phyloP scores from a whole-genome alignment of 768 basidiomycete genomes.

The Clitopilus hobsonii region DNA sequence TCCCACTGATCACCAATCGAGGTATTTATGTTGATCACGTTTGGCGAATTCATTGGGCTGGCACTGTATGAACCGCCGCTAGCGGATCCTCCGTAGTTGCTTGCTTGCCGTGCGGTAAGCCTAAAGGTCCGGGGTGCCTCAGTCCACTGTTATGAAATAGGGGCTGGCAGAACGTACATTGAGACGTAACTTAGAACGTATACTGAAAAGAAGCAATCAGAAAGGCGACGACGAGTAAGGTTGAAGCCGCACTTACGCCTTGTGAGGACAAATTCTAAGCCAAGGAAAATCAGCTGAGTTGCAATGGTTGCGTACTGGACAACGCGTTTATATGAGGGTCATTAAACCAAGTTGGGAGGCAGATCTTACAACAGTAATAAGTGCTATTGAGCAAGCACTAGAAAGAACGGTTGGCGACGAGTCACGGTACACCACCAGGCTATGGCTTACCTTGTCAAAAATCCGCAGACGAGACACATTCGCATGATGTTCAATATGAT shows the following conservation, averaged over 20 bases:
- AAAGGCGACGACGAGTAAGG: not conserved
- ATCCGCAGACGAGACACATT: not conserved
- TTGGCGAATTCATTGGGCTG: not conserved
- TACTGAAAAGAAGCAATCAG: not conserved
- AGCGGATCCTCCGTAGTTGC: not conserved
- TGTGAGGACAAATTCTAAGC: not conserved
- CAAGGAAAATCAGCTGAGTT: not conserved
- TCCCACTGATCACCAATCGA: not conserved
- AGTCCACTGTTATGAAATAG: not conserved
- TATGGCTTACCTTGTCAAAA: not conserved
- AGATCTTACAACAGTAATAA: not conserved
- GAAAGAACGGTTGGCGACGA: not conserved
- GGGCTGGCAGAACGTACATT: not conserved
- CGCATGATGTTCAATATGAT: not conserved
- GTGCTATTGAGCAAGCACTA: not conserved
- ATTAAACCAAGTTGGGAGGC: too few species aligned
- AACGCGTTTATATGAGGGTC: not conserved
- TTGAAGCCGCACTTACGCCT: not conserved
- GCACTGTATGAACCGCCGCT: not conserved
- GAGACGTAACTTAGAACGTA: not conserved
- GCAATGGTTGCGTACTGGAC: not conserved
- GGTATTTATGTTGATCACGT: not conserved
- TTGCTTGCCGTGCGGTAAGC: not conserved
- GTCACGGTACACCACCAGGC: not conserved
- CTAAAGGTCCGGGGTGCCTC: not conserved